Percentiles rank a stretch among this genome's conserved stretches.
Evolutionary conservation across 768 basidiomycete species (phyloP).

Genomic region (button mushroom (Agaricus bisporus)): DNA sequence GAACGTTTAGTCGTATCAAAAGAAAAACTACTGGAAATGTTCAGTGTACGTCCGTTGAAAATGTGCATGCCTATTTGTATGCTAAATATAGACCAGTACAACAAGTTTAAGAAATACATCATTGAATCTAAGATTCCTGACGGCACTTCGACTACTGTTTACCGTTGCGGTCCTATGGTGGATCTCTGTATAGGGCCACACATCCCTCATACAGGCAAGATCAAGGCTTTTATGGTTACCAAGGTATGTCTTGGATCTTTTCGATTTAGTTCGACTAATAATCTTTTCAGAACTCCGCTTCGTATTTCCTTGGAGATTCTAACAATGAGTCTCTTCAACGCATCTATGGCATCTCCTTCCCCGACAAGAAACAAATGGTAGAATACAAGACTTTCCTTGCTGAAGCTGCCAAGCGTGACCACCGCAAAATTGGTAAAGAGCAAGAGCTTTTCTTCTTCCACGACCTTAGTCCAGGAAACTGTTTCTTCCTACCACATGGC

Average conservation of each 20-base stretch:
- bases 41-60: conserved; percentile 53
- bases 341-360: conserved; percentile 98
- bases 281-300: conserved; percentile 79
- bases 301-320: conserved; percentile 93
- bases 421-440: conserved; percentile 93
- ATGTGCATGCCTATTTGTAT: conserved; percentile 1
- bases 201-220: conserved; percentile 95
- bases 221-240: conserved; percentile 96
- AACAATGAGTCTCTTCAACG: conserved; percentile 93
- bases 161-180: conserved; percentile 97
- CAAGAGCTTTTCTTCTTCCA: conserved; percentile 99
- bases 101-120: conserved; percentile 96
- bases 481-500: conserved; percentile 96
- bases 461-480: conserved; percentile 90
- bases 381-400: conserved; percentile 96
- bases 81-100: conserved; percentile 58
- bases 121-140: conserved; percentile 95
- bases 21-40: conserved; percentile 96
- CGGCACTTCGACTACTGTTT: conserved; percentile 94
- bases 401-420: conserved; percentile 97
- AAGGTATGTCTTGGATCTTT: conserved; percentile 47
- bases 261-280: not conserved
- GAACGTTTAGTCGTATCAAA: conserved; percentile 92
- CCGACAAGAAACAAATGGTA: conserved; percentile 89
- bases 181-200: conserved; percentile 97